Evolutionary conservation across 306 rosid species (phyloP), one percentile per base, ranked within the genome.

Genomic region (Morella rubra): DNA sequence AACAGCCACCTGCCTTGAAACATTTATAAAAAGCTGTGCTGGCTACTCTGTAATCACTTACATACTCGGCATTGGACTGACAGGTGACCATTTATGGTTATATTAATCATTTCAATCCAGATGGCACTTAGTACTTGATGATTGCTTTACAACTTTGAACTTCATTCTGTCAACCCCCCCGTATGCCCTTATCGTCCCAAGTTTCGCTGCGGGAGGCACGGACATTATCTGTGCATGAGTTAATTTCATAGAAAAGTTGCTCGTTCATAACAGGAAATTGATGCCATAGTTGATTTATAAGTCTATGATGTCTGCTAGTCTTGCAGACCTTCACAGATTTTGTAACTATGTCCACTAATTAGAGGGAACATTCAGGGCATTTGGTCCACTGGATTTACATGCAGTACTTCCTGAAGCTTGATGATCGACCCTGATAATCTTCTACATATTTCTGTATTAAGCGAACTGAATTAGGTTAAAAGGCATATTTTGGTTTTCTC

Each of bases 21-120:
- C 99, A 41, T 95, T 95, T 75, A 92, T 92, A 77, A 95, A 95
- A 84, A 95, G 99, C 79, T 95, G 99, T 69, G 97, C 99, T 86
- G 99, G 99, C 76, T 95, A 95, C 87, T 95, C 99, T 18, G 99
- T 95, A 45, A 95, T 95, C 81, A 95, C 99, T n/a, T 95, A 95
- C 81, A 91, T 95, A 84, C 90, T 92, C 83, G 99, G 99, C 73
- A 89, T 95, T 71, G 99, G 99, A 77, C n/a, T n/a, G n/a, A n/a
- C n/a, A n/a, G n/a, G n/a, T 95, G 81, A 87, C 68, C 22, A 49
- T 73, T 71, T n/a, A n/a, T n/a, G n/a, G n/a, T n/a, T n/a, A n/a
- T n/a, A n/a, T n/a, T n/a, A n/a, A n/a, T n/a, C 41, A 62, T 12
- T 44, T 51, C 58, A 10, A 51, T 45, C 10, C 24, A 41, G 32